Base-by-base conservation (phyloP, 1,139 yeast species). In the Sugiyamaella sp. region DNA sequence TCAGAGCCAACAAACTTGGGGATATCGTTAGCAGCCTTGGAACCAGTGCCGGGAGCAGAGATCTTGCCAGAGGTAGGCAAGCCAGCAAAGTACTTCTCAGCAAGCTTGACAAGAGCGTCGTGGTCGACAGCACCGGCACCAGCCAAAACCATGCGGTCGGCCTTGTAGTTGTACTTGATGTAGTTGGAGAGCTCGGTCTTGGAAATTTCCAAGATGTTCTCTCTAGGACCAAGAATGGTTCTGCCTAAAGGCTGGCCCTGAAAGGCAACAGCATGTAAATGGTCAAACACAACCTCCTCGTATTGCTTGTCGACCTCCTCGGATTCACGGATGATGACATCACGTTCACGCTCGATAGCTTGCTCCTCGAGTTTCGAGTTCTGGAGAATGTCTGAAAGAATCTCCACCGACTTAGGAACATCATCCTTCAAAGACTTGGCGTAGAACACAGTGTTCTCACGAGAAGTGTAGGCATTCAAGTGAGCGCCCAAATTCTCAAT, bases 301-400 rank as follows among this genome's bases (percentile, higher is more conserved):
- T 89, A 88, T 95, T 89, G 90, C 74, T 91, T 93, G 71, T 91
- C 98, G 55, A 93, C 98, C 73, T 93, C 99, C 71, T 95, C 99
- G 64, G 95, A 84, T 73, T 93, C 99, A 69, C 97, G 87, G 59
- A 93, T 82, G 60, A 93, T 93, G 38, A 93, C 99, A 61, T 93
- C 96, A 63, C 98, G 82, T 74, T 93, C 99, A 64, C 93, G 86
- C 71, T 93, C 97, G 56, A 93, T 87, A 35, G 99, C 97, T 54
- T 78, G 70, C 52, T 82, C 82, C 55, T 89, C 97, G 57, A 93
- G 79, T 65, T 82, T 86, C 5, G 97, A 89, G 70, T 84, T 81
- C 37, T 97, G 95, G 60, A 95, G 77, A 63, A 93, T 87, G 68
- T 93, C 99, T 60, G 95, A 80, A 55, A 95, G 76, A 42, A 93